These are phyloP conservation scores for Arthrobotrys entomopaga DNA, from an alignment of 2,329 filamentous ascomycete species.

Conservation along the genomic window DNA sequence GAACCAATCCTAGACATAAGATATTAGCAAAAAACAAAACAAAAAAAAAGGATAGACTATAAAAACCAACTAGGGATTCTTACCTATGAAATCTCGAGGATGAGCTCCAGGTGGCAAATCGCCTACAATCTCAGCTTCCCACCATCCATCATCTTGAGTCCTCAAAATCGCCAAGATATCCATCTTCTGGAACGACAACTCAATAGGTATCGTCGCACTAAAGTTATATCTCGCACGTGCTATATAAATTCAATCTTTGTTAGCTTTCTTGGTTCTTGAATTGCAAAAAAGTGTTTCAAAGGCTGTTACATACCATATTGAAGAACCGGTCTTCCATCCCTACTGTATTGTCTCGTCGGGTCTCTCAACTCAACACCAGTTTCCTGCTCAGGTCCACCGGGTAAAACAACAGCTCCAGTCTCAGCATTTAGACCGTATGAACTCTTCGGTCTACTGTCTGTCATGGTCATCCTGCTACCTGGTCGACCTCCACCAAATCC, in stretches of 20 bases:
- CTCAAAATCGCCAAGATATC: slow-evolving; percentile 88
- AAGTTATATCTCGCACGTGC: slow-evolving; percentile 95
- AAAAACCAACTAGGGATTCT: background rate
- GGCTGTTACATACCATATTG: slow-evolving; percentile 82
- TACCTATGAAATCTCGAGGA: slow-evolving; percentile 52
- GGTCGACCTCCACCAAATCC: slow-evolving; percentile 22
- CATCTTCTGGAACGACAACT: slow-evolving; percentile 80
- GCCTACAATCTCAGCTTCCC: slow-evolving; percentile 93
- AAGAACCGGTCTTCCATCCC: slow-evolving; percentile 85
- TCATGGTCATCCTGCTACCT: slow-evolving; percentile 46
- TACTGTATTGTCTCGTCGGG: slow-evolving; percentile 80
- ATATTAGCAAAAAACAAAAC: slow-evolving; percentile 14
- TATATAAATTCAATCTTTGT: slow-evolving; percentile 62
- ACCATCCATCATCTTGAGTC: slow-evolving; percentile 98
- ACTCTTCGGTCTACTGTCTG: slow-evolving; percentile 38
- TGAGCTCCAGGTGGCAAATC: slow-evolving; percentile 50
- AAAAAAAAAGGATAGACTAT: background rate
- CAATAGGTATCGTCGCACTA: slow-evolving; percentile 71
- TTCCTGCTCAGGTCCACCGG: slow-evolving; percentile 64
- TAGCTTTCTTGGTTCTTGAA: slow-evolving; percentile 49
- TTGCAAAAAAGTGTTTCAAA: slow-evolving; percentile 10
- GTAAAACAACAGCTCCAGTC: slow-evolving; percentile 63
- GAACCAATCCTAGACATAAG: slow-evolving; percentile 44
- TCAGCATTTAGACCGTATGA: slow-evolving; percentile 52
- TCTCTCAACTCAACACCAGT: slow-evolving; percentile 80